Evolutionary conservation across 2,329 filamentous ascomycete genomes (phyloP).

Genomic region (Trichoderma pleuroti): DNA sequence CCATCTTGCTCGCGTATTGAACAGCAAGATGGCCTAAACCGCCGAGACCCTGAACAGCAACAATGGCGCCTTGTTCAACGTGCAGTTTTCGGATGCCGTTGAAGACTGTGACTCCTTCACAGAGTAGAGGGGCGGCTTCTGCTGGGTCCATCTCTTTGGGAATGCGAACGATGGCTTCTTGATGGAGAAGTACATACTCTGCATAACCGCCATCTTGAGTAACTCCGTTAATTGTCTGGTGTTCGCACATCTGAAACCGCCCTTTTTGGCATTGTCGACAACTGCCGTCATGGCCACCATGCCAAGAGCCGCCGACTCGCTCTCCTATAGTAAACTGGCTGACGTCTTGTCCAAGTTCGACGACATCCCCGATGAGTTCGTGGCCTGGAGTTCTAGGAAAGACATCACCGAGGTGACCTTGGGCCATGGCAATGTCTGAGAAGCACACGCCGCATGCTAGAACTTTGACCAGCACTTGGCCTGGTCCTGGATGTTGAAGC

Average conservation of each 20-base stretch:
- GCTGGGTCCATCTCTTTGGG: background rate
- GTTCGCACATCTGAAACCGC: background rate
- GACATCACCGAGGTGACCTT: background rate
- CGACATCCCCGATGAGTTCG: background rate
- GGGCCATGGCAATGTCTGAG: background rate
- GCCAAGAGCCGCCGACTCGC: background rate
- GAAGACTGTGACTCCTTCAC: background rate
- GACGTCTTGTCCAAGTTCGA: background rate
- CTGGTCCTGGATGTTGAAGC: background rate
- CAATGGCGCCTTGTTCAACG: background rate
- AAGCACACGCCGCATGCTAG: background rate
- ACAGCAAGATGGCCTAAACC: conserved; percentile 29
- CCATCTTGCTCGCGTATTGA: conserved; percentile 58
- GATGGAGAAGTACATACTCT: background rate
- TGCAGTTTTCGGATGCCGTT: background rate
- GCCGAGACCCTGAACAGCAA: conserved; percentile 31
- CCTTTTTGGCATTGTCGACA: background rate
- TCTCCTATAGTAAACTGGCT: background rate
- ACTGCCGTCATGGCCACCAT: background rate
- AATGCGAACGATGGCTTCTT: background rate
- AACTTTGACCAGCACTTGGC: background rate
- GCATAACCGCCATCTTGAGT: background rate
- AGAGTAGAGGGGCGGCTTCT: background rate
- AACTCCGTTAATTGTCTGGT: background rate
- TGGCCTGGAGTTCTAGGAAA: background rate